phyloP scores from a whole-genome alignment of 75 land plant genomes.

The Cunninghamia lanceolata region DNA sequence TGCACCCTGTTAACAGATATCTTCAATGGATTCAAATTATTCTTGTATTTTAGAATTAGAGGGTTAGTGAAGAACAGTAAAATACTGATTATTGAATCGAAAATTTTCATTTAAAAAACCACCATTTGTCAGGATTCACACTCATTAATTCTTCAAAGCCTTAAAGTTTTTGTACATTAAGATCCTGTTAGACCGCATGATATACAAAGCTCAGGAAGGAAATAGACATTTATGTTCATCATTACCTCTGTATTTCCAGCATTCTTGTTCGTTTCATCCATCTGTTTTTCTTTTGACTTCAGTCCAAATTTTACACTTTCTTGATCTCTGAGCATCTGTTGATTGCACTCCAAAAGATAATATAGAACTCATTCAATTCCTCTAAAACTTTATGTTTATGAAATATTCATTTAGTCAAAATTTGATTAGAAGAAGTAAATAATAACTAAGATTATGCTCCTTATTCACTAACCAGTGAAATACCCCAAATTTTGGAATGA shows the following conservation, averaged over 20 bases:
- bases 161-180: not conserved
- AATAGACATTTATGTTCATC: not conserved
- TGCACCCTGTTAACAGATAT: not conserved
- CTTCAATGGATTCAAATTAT: not conserved
- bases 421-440: not conserved
- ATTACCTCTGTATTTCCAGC: constrained; percentile 51
- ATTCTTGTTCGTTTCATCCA: constrained; percentile 32
- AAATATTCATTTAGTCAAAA: not conserved
- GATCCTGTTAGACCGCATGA: not conserved
- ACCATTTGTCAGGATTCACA: not conserved
- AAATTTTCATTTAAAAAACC: not conserved
- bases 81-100: not conserved
- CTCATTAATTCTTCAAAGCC: not conserved
- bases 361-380: not conserved
- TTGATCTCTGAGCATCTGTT: constrained; percentile 50
- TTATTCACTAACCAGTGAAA: not conserved
- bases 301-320: constrained; percentile 66
- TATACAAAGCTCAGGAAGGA: not conserved
- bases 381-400: not conserved
- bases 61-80: not conserved
- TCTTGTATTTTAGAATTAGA: not conserved
- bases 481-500: not conserved
- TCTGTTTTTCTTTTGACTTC: constrained; percentile 34
- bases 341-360: not conserved
- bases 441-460: not conserved